A percentile compares a stretch with the other conserved stretches of the same genome.
Evolutionary conservation across 306 rosid genomes (phyloP).

Genomic region (Acmispon strigosus): DNA sequence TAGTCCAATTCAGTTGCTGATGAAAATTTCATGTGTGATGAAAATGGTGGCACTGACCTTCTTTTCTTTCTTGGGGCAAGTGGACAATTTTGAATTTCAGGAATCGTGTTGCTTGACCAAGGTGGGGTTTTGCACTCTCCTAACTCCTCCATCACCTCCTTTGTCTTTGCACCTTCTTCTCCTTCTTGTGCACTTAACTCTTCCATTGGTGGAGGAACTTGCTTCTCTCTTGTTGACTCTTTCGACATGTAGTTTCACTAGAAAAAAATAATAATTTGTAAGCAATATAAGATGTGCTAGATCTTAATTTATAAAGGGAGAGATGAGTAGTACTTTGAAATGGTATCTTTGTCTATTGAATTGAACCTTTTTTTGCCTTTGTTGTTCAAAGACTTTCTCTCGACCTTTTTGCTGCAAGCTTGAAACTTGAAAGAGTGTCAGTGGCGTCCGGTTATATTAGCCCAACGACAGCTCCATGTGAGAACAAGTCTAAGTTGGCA

Average conservation of each 20-base stretch:
- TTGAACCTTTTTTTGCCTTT: background rate
- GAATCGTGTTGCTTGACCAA: conserved; percentile 26
- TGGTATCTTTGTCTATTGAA: conserved; percentile 10
- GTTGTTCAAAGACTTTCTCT: conserved; percentile 19
- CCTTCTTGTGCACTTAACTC: background rate
- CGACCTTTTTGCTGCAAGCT: conserved; percentile 16
- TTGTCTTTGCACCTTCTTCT: background rate
- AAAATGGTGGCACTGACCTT: background rate
- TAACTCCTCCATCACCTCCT: conserved; percentile 6
- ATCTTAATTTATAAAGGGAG: background rate
- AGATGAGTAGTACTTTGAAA: background rate
- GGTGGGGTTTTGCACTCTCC: conserved; percentile 51
- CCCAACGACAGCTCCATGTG: conserved; percentile 22
- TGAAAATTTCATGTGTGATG: conserved; percentile 24
- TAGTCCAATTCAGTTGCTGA: conserved; percentile 16
- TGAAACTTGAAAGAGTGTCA: conserved; percentile 27
- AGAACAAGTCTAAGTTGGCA: conserved; percentile 26
- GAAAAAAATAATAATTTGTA: background rate
- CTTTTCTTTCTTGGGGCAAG: conserved; percentile 44
- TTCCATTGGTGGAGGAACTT: background rate
- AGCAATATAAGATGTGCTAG: background rate
- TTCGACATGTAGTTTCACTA: conserved; percentile 7
- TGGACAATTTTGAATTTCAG: conserved; percentile 37
- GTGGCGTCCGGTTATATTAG: conserved; percentile 26
- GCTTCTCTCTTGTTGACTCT: background rate